Percentiles rank a stretch among this genome's conserved stretches.
Conservation (phyloP, 768 basidiomycete species). For the Termitomyces sp. region DNA sequence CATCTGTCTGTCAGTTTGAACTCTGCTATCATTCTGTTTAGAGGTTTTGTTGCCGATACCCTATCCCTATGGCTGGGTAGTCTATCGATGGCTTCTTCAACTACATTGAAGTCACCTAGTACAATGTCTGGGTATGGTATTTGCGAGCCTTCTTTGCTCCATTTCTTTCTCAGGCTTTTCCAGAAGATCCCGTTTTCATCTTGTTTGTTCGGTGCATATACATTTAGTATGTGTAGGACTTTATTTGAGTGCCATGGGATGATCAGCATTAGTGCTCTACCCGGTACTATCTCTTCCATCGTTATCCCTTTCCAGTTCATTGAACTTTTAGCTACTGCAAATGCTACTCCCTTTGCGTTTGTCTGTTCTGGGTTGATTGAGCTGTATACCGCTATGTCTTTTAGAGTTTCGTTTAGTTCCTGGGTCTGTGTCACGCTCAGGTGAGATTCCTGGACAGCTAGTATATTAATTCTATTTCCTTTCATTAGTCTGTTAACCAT, state of each 20-base stretch:
- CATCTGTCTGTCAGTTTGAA: background rate
- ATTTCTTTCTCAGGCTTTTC: background rate
- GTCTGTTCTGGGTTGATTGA: background rate
- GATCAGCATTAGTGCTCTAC: too few relatives aligned
- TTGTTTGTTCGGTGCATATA: background rate
- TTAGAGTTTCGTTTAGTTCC: background rate
- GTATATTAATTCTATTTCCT: too few relatives aligned
- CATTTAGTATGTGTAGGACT: background rate
- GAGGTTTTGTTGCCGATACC: fast-evolving
- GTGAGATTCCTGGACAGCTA: too few relatives aligned
- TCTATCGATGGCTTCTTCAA: background rate
- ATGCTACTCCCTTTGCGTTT: background rate
- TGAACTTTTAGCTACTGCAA: background rate
- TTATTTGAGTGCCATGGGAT: background rate
- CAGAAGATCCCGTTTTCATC: background rate
- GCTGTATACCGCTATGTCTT: too few relatives aligned
- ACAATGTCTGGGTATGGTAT: background rate
- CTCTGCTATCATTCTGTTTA: background rate
- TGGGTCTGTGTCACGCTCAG: too few relatives aligned
- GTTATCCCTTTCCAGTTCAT: too few relatives aligned
- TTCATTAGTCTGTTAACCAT: too few relatives aligned
- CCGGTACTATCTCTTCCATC: too few relatives aligned
- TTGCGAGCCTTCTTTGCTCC: too few relatives aligned
- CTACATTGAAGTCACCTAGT: background rate
- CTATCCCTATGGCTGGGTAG: background rate